A percentile compares a stretch with the other conserved stretches of the same genome.
phyloP scores from a whole-genome alignment of 2,329 filamentous ascomycete species.

The Phialemoniopsis sp. region DNA sequence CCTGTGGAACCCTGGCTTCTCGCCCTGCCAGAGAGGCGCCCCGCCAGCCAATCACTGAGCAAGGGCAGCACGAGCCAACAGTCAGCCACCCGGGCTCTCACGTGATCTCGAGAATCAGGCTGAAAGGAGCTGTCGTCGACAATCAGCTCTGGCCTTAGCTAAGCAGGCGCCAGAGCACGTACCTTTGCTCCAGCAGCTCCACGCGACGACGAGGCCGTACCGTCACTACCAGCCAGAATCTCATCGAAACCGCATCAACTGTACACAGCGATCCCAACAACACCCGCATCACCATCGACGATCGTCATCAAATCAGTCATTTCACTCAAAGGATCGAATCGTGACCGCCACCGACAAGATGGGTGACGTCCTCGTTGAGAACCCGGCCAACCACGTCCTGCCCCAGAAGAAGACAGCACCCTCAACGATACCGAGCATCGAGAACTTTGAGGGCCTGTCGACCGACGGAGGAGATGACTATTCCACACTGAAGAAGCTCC shows the following conservation, averaged over 20 bases:
- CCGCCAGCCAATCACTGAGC: too few species aligned
- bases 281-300: too few species aligned
- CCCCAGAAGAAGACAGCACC: slow-evolving; percentile 78
- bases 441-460: slow-evolving; percentile 79
- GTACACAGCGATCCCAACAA: too few species aligned
- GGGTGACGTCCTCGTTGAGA: slow-evolving; percentile 86
- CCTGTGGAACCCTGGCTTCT: too few species aligned
- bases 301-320: slow-evolving; percentile 1
- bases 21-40: too few species aligned
- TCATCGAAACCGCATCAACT: background rate
- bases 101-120: too few species aligned
- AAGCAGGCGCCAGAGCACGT: too few species aligned
- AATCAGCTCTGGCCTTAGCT: too few species aligned
- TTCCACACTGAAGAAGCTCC: slow-evolving; percentile 90
- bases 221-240: background rate
- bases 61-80: too few species aligned
- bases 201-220: background rate
- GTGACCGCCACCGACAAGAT: slow-evolving; percentile 42
- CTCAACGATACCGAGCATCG: slow-evolving; percentile 82
- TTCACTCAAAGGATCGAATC: background rate
- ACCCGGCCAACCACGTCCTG: slow-evolving; percentile 66
- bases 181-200: too few species aligned
- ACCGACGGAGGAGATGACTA: slow-evolving; percentile 89
- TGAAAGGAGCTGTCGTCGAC: too few species aligned
- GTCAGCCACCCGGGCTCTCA: too few species aligned